Conservation (phyloP, 192 early-diverging fungal species). For the Coemansia aciculifera region DNA sequence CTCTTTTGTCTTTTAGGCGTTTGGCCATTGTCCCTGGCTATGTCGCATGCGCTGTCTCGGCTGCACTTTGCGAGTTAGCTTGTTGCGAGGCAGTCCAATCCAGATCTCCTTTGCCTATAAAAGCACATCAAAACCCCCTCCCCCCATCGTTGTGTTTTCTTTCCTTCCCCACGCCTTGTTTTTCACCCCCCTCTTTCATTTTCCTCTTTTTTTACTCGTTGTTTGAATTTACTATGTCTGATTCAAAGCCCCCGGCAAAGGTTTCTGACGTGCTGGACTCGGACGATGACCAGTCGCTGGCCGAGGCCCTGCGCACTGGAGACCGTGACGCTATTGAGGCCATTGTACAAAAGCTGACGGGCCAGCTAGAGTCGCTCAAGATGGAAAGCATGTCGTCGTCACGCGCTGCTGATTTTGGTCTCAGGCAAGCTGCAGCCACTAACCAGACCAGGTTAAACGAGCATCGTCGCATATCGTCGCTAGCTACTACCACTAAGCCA, state of each 20-base stretch:
- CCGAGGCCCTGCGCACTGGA: constrained; percentile 43
- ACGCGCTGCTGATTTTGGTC: constrained; percentile 21
- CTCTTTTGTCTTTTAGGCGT: constrained; percentile 4
- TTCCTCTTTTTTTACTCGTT: neutral
- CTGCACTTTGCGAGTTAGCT: neutral
- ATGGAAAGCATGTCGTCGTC: constrained; percentile 32
- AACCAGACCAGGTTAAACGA: neutral
- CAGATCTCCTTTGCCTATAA: neutral
- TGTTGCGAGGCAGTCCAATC: neutral
- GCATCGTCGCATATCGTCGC: constrained; percentile 8
- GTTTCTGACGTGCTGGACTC: constrained; percentile 10
- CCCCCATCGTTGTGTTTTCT: neutral
- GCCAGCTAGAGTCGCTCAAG: constrained; percentile 47
- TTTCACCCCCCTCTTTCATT: neutral
- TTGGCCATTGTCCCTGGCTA: neutral
- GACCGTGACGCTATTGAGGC: constrained; percentile 52
- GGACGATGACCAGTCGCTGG: constrained; percentile 36
- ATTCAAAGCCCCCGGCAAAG: constrained; percentile 4
- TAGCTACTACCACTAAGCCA: neutral
- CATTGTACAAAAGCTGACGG: constrained; percentile 46
- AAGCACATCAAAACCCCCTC: neutral
- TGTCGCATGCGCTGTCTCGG: neutral
- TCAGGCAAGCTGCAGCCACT: constrained; percentile 1
- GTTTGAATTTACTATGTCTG: constrained; percentile 13
- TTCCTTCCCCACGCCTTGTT: neutral